Evolutionary conservation across 148 eudicot genomes (phyloP).

Genomic region (Rhododendron simsii): DNA sequence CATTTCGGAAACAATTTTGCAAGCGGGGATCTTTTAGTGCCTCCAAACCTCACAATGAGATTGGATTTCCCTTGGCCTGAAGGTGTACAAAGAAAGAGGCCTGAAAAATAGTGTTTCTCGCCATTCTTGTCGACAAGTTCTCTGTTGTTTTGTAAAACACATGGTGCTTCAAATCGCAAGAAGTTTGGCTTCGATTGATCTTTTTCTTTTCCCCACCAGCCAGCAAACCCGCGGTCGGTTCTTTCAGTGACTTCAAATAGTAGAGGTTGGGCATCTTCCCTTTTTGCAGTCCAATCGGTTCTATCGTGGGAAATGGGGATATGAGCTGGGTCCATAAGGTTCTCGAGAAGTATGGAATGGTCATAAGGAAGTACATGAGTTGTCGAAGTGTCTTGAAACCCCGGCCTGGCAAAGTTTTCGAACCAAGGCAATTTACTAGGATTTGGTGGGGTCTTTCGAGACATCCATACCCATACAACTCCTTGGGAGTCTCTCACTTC

Average conservation of each 20-base stretch:
- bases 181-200: constrained; percentile 57
- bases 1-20: constrained; percentile 65
- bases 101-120: constrained; percentile 57
- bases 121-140: constrained; percentile 66
- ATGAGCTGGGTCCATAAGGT: constrained; percentile 98
- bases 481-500: constrained; percentile 91
- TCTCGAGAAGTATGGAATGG: constrained; percentile 94
- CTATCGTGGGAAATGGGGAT: constrained; percentile 93
- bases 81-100: constrained; percentile 84
- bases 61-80: constrained; percentile 93
- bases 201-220: constrained; percentile 74
- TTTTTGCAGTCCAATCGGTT: constrained; percentile 84
- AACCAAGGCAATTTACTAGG: constrained; percentile 78
- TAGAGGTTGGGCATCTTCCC: constrained; percentile 88
- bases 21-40: constrained; percentile 51
- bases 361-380: constrained; percentile 93
- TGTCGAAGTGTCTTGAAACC: constrained; percentile 73
- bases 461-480: constrained; percentile 98
- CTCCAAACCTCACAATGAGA: constrained; percentile 88
- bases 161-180: constrained; percentile 82
- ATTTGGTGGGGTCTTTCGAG: constrained; percentile 60
- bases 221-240: constrained; percentile 84
- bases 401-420: constrained; percentile 79
- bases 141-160: constrained; percentile 79
- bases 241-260: constrained; percentile 70